Conservation (phyloP, 345 rosid species). For the Durio zibethinus region DNA sequence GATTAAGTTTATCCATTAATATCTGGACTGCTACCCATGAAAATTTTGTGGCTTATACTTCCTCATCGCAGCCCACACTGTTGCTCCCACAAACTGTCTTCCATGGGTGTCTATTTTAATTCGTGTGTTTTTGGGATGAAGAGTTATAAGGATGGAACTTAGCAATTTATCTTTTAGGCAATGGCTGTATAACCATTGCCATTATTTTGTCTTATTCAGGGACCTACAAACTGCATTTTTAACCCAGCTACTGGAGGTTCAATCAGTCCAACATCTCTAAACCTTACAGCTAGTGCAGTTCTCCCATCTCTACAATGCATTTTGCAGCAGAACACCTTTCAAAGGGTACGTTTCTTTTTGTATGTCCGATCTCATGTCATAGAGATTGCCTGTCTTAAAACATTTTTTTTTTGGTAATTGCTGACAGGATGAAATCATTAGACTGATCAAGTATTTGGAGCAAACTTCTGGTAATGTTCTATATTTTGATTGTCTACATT, state of each 20-base stretch:
- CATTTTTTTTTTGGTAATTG: constrained; percentile 14
- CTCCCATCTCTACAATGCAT: constrained; percentile 76
- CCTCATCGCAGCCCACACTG: not conserved
- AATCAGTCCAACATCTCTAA: constrained; percentile 45
- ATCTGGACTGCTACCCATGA: not conserved
- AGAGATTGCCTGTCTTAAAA: not conserved
- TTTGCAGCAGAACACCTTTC: constrained; percentile 76
- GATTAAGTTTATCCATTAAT: not conserved
- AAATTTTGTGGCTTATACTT: not conserved
- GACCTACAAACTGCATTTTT: constrained; percentile 48
- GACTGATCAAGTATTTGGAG: constrained; percentile 76
- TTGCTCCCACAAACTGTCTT: not conserved
- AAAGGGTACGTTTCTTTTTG: constrained; percentile 50
- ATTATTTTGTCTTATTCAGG: constrained; percentile 44
- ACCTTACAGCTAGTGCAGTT: constrained; percentile 40
- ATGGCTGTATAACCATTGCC: constrained; percentile 34
- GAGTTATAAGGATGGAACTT: constrained; percentile 24
- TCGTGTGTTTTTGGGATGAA: not conserved
- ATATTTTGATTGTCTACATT: not conserved
- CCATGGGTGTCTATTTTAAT: not conserved
- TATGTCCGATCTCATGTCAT: not conserved
- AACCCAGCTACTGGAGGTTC: constrained; percentile 49
- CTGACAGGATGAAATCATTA: constrained; percentile 88
- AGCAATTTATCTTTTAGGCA: constrained; percentile 35
- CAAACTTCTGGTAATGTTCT: constrained; percentile 63